Percentiles rank a stretch among this genome's conserved stretches.
phyloP scores from a whole-genome alignment of 192 early-diverging fungal genomes.

The Backusella tarrabulga region DNA sequence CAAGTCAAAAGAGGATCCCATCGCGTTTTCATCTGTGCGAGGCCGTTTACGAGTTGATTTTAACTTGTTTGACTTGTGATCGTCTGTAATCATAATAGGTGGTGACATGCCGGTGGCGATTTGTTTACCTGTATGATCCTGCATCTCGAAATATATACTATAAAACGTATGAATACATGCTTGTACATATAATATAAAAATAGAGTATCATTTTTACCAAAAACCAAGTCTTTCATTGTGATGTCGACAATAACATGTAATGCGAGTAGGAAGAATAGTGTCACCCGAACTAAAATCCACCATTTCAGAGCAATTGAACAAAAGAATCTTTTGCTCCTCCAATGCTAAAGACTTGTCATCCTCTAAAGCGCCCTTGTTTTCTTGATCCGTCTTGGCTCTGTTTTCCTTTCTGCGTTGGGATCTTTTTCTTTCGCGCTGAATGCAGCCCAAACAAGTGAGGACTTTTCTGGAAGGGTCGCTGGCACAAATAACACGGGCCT shows the following conservation, averaged over 20 bases:
- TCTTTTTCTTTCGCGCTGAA: conserved; percentile 78
- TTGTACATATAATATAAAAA: background rate
- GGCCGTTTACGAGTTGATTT: conserved; percentile 36
- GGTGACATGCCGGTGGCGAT: conserved; percentile 88
- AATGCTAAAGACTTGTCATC: conserved; percentile 67
- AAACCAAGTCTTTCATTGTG: conserved; percentile 94
- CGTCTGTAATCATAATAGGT: conserved; percentile 96
- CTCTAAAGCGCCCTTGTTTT: conserved; percentile 3
- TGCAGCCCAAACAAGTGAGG: conserved; percentile 77
- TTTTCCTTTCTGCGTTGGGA: conserved; percentile 59
- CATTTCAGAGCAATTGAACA: conserved; percentile 87
- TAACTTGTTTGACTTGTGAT: conserved; percentile 89
- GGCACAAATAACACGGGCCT: conserved; percentile 83
- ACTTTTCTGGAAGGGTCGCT: conserved; percentile 78
- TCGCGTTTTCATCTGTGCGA: conserved; percentile 21
- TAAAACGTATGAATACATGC: background rate
- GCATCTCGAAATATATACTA: conserved; percentile 77
- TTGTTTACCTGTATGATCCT: conserved; percentile 64
- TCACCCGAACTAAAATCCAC: conserved; percentile 91
- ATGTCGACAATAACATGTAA: conserved; percentile 97
- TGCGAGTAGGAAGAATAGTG: conserved; percentile 87
- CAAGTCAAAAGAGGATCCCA: background rate
- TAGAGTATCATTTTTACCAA: conserved; percentile 37
- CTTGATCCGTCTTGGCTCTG: conserved; percentile 26
- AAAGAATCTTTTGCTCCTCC: conserved; percentile 78